These are phyloP conservation scores for Acanthamoeba triangularis DNA, from an alignment of 208 protist species.

Conservation along the genomic window DNA sequence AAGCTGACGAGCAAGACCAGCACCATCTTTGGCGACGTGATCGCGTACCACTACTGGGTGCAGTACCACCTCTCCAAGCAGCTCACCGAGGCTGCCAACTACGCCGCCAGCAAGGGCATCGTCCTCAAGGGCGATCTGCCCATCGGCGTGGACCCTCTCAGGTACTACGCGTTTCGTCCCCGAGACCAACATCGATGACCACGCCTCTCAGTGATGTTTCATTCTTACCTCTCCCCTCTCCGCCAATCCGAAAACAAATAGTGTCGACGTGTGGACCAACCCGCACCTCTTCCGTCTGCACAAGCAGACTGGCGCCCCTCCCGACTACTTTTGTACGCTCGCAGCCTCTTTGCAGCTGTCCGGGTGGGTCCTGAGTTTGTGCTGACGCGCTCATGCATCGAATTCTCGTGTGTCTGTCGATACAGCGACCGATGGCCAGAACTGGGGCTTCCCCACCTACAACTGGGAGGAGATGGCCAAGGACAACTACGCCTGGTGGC, in stretches of 20 bases:
- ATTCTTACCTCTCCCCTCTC: background rate
- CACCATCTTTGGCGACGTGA: conserved; percentile 78
- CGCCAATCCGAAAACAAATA: background rate
- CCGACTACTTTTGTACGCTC: conserved; percentile 88
- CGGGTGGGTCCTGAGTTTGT: background rate
- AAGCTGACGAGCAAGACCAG: conserved; percentile 53
- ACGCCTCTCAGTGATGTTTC: too few species aligned
- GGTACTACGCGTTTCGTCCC: background rate
- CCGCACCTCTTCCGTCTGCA: conserved; percentile 87
- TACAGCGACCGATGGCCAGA: conserved; percentile 89
- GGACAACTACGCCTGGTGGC: conserved; percentile 90
- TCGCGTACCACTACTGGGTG: conserved; percentile 87
- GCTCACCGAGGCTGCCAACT: conserved; percentile 82
- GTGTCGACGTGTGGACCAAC: conserved; percentile 87
- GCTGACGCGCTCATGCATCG: background rate
- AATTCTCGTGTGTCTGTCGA: background rate
- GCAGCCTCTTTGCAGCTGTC: background rate
- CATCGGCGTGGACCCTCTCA: conserved; percentile 90
- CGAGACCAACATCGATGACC: too few species aligned
- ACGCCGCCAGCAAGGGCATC: conserved; percentile 84
- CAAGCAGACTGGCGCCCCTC: conserved; percentile 89
- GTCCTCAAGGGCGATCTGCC: conserved; percentile 93
- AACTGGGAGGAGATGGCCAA: conserved; percentile 92
- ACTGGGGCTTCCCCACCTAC: conserved; percentile 94
- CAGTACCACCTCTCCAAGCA: conserved; percentile 89